Percentiles rank a stretch among this genome's conserved stretches.
Evolutionary conservation across 116 monocot genomes (phyloP).

Genomic region (Trichopus zeylanicus): DNA sequence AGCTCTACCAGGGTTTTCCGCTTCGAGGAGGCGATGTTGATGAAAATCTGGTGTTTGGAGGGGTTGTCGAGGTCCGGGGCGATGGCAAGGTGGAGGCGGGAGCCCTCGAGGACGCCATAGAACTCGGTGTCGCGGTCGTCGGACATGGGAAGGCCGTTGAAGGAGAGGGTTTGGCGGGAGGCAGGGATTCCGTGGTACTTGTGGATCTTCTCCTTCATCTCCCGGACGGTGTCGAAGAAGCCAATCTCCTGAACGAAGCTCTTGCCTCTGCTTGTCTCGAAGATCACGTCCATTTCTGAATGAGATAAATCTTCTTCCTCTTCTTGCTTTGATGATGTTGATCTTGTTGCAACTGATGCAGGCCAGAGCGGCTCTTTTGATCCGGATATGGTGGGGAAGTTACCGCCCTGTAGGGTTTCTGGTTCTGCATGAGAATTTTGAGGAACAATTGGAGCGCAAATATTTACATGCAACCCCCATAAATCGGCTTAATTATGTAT

Average conservation of each 20-base stretch:
- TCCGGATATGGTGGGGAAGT: no score
- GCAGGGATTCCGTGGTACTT: conserved; percentile 25
- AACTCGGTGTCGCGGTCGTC: conserved; percentile 36
- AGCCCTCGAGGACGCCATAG: conserved; percentile 36
- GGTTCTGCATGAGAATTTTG: no score
- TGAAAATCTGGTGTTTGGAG: neutral
- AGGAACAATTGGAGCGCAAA: no score
- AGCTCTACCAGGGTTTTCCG: conserved; percentile 11
- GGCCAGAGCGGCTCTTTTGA: no score
- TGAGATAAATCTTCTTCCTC: no score
- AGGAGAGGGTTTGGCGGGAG: conserved; percentile 20
- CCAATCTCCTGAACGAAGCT: conserved; percentile 22
- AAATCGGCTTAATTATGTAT: no score
- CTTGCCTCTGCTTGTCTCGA: conserved; percentile 19
- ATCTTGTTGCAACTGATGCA: no score
- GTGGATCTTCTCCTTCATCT: conserved; percentile 32
- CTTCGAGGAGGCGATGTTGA: conserved; percentile 4
- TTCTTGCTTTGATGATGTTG: no score
- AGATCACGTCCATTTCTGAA: conserved; percentile 25
- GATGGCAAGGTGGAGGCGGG: conserved; percentile 21
- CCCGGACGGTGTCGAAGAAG: conserved; percentile 37
- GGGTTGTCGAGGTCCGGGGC: neutral
- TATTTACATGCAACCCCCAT: no score
- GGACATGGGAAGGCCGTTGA: conserved; percentile 27
- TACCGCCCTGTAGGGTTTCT: no score